These are phyloP conservation scores for Curvularia spicifera DNA, from an alignment of 2,329 filamentous ascomycete genomes.

Conservation along the genomic window DNA sequence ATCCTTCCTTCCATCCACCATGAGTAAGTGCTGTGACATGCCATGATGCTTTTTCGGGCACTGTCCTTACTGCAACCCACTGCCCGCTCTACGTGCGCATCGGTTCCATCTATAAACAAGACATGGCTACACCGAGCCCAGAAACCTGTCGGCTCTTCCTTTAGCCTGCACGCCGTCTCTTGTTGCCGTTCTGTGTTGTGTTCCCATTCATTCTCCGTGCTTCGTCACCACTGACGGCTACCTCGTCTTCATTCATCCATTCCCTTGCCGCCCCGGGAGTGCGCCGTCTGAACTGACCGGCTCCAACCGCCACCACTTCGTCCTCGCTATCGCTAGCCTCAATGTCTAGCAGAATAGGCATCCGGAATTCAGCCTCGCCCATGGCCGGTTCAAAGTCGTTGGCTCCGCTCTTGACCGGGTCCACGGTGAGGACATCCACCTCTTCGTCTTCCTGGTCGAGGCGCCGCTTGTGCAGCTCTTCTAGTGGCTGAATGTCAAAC, in stretches of 20 bases:
- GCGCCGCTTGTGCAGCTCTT: slow-evolving; percentile 89
- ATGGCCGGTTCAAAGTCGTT: slow-evolving; percentile 54
- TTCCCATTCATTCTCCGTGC: slow-evolving; percentile 41
- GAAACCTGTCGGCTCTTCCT: background rate
- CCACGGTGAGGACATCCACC: slow-evolving; percentile 84
- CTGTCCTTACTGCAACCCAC: background rate
- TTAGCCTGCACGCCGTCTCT: slow-evolving; percentile 44
- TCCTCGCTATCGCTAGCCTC: slow-evolving; percentile 96
- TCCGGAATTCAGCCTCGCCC: slow-evolving; percentile 70
- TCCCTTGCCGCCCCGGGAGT: slow-evolving; percentile 77
- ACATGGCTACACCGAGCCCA: background rate
- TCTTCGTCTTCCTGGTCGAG: slow-evolving; percentile 92
- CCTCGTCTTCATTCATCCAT: slow-evolving; percentile 65
- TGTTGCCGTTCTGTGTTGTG: slow-evolving; percentile 43
- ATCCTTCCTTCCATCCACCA: background rate
- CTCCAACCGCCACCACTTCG: slow-evolving; percentile 71
- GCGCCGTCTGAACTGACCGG: slow-evolving; percentile 85
- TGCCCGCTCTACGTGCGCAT: background rate
- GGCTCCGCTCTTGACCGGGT: slow-evolving; percentile 63
- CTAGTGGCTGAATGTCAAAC: slow-evolving; percentile 95
- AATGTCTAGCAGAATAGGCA: slow-evolving; percentile 92
- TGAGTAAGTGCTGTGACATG: background rate
- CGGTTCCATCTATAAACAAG: background rate
- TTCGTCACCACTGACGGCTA: slow-evolving; percentile 48
- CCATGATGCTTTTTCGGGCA: background rate